Conservation (phyloP, 2,329 filamentous ascomycete species). For the Xylaria sp. region DNA sequence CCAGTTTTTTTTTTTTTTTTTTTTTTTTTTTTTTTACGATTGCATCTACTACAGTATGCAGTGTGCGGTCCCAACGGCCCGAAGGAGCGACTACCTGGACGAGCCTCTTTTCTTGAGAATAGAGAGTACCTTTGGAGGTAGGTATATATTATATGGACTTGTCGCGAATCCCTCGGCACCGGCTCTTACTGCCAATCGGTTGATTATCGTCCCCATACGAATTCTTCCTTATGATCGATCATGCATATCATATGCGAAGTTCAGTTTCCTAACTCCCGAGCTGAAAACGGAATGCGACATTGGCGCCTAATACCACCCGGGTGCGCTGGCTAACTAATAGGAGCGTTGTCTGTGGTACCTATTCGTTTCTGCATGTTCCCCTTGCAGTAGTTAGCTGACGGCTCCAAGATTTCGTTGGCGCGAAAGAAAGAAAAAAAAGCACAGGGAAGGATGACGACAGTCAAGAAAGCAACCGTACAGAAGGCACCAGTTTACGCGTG, state of each 20-base stretch:
- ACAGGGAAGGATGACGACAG: slow-evolving; percentile 8
- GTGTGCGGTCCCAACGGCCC: not conserved
- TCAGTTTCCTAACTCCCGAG: slow-evolving; percentile 14
- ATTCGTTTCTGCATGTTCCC: slow-evolving; percentile 13
- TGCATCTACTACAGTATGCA: not conserved
- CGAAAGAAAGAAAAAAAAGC: not conserved
- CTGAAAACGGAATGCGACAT: slow-evolving; percentile 31
- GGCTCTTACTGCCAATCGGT: not conserved
- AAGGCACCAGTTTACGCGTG: slow-evolving; percentile 2
- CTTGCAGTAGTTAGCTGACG: slow-evolving; percentile 23
- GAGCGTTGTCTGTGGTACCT: slow-evolving; percentile 5
- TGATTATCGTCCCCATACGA: slow-evolving; percentile 4
- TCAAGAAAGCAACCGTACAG: slow-evolving; percentile 10
- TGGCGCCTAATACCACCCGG: slow-evolving; percentile 13
- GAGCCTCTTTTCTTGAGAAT: not conserved
- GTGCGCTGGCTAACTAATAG: slow-evolving; percentile 4
- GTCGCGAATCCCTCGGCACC: not conserved
- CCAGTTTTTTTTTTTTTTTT: slow-evolving; percentile 18
- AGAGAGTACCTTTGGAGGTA: no score
- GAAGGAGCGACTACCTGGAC: not conserved
- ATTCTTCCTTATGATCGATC: slow-evolving; percentile 27
- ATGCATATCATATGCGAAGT: slow-evolving; percentile 30
- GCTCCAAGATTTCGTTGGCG: not conserved
- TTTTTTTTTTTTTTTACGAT: slow-evolving; percentile 12
- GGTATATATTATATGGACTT: not conserved